Base-by-base conservation (phyloP, 352 stramenopile species). In the Globisporangium middletonii region DNA sequence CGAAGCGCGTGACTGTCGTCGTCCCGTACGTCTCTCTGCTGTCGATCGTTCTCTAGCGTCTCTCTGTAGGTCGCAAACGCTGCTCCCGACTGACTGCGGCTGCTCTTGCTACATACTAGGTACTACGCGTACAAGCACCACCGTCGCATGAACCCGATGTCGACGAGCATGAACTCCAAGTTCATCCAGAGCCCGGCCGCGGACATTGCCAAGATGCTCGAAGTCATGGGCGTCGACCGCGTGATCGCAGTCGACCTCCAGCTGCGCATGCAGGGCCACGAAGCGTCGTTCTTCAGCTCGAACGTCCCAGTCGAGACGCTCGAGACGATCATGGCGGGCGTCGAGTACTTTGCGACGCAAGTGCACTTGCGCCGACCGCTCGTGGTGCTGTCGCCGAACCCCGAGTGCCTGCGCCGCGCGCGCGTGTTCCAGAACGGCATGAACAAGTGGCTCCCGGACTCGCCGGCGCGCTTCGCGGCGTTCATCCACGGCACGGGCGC, bases 121-220 rank as follows among this genome's bases (percentile, higher is more conserved):
- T 93, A 96, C 71, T 97, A 96, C 63, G 86, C 88, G 45, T 97
- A 97, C 82, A 97, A 96, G 75, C 88, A 96, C 68, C 88, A 97
- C 71, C 85, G 88, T 54, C 85, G 88, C 43, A 79, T 72, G 47
- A 94, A 84, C 64, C 85, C 84, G 16, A 82, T 89, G 53, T 87
- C 86, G 4, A 95, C 83, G 51, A 94, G 86, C 67, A 73, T 96
- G 61, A 92, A 97, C 70, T 96, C 88, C 61, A 93, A 95, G 69
- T 97, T 96, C 62, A 82, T 97, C 42, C 88, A 92, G 64, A 95
- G 84, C 51, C 81, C 85, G 19, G 89, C 86, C 45, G 81, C 83
- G 44, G 83, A 94, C 50, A 93, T 94, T 55, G 88, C 89, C 60
- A 96, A 93, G 70, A 97, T 98, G 88, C 71, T 98, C 27, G 85